Evolutionary conservation across 805 yeast species (phyloP), one percentile per base, ranked within the genome.

Genomic region (Yarrowia hollandica): DNA sequence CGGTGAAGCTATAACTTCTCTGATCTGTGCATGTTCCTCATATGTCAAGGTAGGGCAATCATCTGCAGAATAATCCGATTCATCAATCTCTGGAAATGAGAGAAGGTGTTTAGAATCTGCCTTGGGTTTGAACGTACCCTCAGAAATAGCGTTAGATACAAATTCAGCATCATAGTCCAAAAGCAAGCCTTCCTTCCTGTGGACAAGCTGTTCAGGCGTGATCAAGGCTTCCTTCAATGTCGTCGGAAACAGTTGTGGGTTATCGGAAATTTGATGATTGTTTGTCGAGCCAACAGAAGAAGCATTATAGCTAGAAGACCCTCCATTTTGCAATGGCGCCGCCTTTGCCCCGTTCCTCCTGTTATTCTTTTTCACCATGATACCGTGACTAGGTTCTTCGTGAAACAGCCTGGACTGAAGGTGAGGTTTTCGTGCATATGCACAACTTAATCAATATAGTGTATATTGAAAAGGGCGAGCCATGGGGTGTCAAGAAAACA

Each of bases 361-460:
- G 26, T 30, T 44, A 9, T 44, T 44, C 35, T 44, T 44, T 21
- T 30, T 28, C 35, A 44, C 52, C 52, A 44, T 44, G 18, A 5
- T 41, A 5, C 41, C n/a, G 44, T 21, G 7, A 25, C 35, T 44
- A 28, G 35, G 52, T 44, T 44, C 34, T 30, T 30, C 26, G 52
- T 28, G 19, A 19, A 19, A 23, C 50, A 26, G 50, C 5, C 34
- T 19, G 18, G 15, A 42, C 28, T 25, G 50, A 28, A 26, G 52
- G 52, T 44, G 52, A 28, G 52, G 52, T 44, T 44, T 44, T 44
- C 52, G 52, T 44, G 52, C 52, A 44, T 44, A 44, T 44, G 52
- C 52, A 44, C 52, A 44, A 44, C 52, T 44, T 44, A 44, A 44
- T 44, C 52, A 44, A 19, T 14, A n/a, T 16, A 14, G 19, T 11